Evolutionary conservation across 108 stramenopile genomes (phyloP).

Genomic region (Skeletonema menzelii): DNA sequence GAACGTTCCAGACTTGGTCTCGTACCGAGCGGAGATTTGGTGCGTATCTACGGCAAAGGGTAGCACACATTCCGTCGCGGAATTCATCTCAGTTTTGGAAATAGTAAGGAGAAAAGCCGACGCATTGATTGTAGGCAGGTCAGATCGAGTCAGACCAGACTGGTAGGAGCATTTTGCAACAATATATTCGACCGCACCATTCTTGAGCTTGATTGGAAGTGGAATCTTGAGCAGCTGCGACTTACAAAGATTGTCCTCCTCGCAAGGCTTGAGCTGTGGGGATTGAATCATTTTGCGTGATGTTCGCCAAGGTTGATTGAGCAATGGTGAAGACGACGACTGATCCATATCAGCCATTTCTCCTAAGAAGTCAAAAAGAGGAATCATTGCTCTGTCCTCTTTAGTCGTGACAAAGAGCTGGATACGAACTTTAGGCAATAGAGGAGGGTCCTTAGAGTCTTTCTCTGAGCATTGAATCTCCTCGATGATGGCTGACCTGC

Average conservation of each 20-base stretch:
- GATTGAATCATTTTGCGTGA: conserved; percentile 17
- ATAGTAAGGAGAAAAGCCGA: conserved; percentile 23
- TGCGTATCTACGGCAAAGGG: conserved; percentile 36
- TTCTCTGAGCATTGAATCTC: conserved; percentile 9
- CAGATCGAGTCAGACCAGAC: background rate
- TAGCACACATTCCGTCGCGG: conserved; percentile 33
- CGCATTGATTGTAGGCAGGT: conserved; percentile 4
- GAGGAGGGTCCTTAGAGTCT: background rate
- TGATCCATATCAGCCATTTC: background rate
- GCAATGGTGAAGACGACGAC: no score
- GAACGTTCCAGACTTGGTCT: conserved; percentile 1
- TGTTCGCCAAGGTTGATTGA: background rate
- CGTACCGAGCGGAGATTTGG: conserved; percentile 3
- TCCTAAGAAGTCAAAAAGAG: conserved; percentile 30
- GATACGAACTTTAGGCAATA: background rate
- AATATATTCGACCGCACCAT: background rate
- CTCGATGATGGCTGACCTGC: conserved; percentile 26
- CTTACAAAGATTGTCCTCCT: conserved; percentile 4
- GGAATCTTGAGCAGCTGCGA: conserved; percentile 36
- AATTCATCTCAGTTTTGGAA: background rate
- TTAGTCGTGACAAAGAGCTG: conserved; percentile 19
- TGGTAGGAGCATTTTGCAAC: background rate
- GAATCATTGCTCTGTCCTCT: background rate
- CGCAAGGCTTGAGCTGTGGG: conserved; percentile 14
- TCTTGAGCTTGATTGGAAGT: background rate